Evolutionary conservation across 495 filamentous ascomycete genomes (phyloP), one percentile per base, ranked within the genome.

Genomic region (Penicillium waksmanii): DNA sequence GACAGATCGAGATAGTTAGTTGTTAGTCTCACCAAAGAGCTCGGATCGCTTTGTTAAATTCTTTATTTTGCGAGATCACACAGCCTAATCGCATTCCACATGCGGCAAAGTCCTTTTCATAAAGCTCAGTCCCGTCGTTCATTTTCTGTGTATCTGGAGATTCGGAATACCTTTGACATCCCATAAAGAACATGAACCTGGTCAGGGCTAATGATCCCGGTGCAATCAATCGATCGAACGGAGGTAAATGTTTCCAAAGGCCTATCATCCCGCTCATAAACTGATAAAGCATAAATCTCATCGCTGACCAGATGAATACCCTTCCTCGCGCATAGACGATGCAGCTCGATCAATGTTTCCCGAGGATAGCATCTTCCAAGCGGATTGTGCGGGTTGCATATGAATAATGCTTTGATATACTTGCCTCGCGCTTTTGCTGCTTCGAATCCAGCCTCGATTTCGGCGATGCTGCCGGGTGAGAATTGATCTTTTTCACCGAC

Each of bases 331-430:
- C 85, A 88, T 5, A 88, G 61, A 10, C 65, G 66, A 73, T 85
- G 74, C 31, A 84, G 66, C 18, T 58, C 72, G 12, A 75, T 57
- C 0, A 88, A 57, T 0, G 74, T 74, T 10, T 82, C 73, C 13
- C 64, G 71, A 0, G 83, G 64, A 60, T 87, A 88, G 67, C 84
- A 88, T 34, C 73, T 69, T 47, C 85, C 82, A 1, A 86, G 71
- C 0, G 86, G 85, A 63, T 88, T 88, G 34, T 87, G 83, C 1
- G 86, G 86, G 60, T 86, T 81, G 61, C 81, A 83, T 9, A 88
- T 68, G 38, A 87, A 70, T 25, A 88, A 51, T 6, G 78, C 85
- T 47, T 65, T 74, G 27, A 85, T 78, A 15, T 61, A 73, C 27
- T 62, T 61, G 0, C 73, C 75, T 35, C 48, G 7, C 15, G 21